Evolutionary conservation across 208 protist species (phyloP).

Genomic region (Acanthamoeba comandoni): DNA sequence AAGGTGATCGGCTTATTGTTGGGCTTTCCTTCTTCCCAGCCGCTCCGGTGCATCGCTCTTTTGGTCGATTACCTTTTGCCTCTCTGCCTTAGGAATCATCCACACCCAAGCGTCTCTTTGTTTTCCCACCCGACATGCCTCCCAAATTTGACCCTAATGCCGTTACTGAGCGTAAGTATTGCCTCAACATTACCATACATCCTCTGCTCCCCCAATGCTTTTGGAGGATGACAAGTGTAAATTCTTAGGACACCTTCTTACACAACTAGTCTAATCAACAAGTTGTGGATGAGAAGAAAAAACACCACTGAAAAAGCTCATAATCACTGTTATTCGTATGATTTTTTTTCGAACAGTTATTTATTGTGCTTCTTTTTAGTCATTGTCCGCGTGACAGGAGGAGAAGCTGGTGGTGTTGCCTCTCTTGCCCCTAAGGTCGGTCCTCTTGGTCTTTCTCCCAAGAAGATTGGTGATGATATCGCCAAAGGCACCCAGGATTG

Average conservation of each 20-base stretch:
- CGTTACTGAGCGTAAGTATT: constrained; percentile 89
- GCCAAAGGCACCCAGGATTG: constrained; percentile 98
- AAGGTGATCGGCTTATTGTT: too few species aligned
- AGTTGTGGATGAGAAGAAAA: constrained; percentile 7
- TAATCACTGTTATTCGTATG: neutral
- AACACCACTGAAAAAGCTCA: neutral
- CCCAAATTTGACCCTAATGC: constrained; percentile 98
- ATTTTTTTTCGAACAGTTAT: constrained; percentile 8
- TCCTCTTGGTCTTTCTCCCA: constrained; percentile 98
- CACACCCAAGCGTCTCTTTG: constrained; percentile 32
- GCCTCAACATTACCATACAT: neutral
- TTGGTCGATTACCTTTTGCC: constrained; percentile 58
- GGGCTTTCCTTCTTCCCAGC: constrained; percentile 15
- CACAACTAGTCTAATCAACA: constrained; percentile 9
- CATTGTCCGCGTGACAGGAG: constrained; percentile 96
- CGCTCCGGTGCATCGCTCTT: constrained; percentile 57
- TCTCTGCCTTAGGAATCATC: constrained; percentile 36
- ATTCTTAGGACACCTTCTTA: constrained; percentile 24
- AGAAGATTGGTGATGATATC: constrained; percentile 99
- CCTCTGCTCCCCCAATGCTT: neutral
- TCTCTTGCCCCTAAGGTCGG: constrained; percentile 99
- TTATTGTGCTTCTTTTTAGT: constrained; percentile 86
- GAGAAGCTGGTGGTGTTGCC: constrained; percentile 96
- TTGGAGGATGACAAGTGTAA: constrained; percentile 57
- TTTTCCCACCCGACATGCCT: constrained; percentile 91